A percentile compares a stretch with the other conserved stretches of the same genome.
Conservation (phyloP, 108 stramenopile species). For the Skeletonema menzelii region DNA sequence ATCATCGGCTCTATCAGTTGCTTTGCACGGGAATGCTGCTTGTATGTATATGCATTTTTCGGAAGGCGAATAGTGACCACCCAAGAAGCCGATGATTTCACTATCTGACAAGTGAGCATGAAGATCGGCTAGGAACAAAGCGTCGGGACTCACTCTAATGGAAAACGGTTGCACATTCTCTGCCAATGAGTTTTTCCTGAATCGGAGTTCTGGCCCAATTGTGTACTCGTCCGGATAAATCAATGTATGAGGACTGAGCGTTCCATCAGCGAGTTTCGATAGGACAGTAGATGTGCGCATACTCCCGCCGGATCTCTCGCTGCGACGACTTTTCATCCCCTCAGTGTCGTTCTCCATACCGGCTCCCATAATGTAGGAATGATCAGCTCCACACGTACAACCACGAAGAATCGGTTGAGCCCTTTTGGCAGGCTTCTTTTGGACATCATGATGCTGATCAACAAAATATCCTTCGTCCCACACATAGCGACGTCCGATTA, state of each 20-base stretch:
- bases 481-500: constrained; percentile 37
- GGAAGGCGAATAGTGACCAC: constrained; percentile 44
- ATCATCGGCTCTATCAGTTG: constrained; percentile 43
- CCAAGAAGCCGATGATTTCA: constrained; percentile 72
- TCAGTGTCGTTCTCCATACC: constrained; percentile 1
- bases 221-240: constrained; percentile 42
- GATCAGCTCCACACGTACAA: constrained; percentile 32
- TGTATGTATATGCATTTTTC: constrained; percentile 54
- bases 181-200: constrained; percentile 11
- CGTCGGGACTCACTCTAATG: constrained; percentile 45
- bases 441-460: constrained; percentile 19
- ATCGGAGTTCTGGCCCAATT: constrained; percentile 40
- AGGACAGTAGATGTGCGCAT: constrained; percentile 21
- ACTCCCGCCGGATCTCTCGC: constrained; percentile 28
- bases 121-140: constrained; percentile 50
- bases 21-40: constrained; percentile 59
- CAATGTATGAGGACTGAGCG: constrained; percentile 44
- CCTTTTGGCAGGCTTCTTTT: neutral
- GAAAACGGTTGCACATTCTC: constrained; percentile 43
- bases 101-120: constrained; percentile 61
- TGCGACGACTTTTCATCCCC: constrained; percentile 14
- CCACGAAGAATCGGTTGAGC: constrained; percentile 5
- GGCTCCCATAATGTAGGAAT: neutral
- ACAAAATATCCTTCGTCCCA: constrained; percentile 47
- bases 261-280: constrained; percentile 29